These are phyloP conservation scores for Alternaria panax DNA, from an alignment of 2,329 filamentous ascomycete species.

Conservation along the genomic window DNA sequence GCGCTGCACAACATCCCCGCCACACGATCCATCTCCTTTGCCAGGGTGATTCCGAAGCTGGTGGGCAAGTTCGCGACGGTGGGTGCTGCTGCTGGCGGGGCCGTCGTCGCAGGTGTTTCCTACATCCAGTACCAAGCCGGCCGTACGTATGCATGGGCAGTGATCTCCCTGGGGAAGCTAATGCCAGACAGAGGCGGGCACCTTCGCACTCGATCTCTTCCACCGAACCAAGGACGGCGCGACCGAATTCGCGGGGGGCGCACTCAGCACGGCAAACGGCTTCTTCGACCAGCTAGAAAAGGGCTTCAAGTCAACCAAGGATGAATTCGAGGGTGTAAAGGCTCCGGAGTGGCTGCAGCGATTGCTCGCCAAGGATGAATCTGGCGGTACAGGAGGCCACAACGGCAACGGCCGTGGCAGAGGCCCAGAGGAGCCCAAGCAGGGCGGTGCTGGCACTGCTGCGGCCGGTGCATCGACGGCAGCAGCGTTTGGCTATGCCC, in stretches of 20 bases:
- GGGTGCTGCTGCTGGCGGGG: constrained; percentile 89
- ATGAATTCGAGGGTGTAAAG: constrained; percentile 75
- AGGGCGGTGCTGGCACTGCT: constrained; percentile 62
- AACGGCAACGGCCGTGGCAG: constrained; percentile 49
- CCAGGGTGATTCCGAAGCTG: constrained; percentile 78
- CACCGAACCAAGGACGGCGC: constrained; percentile 75
- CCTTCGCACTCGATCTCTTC: constrained; percentile 78
- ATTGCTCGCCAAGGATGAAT: constrained; percentile 60
- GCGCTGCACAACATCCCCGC: constrained; percentile 81
- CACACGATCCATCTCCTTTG: constrained; percentile 70
- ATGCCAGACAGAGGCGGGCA: constrained; percentile 70
- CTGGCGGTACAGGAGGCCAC: constrained; percentile 49
- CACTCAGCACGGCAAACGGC: constrained; percentile 76
- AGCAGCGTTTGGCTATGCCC: constrained; percentile 78
- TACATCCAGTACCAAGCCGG: constrained; percentile 97
- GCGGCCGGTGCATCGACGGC: constrained; percentile 75
- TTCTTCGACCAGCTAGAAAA: constrained; percentile 79
- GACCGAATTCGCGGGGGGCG: constrained; percentile 69
- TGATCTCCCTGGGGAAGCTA: constrained; percentile 41
- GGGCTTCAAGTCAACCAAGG: constrained; percentile 85
- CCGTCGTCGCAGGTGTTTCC: constrained; percentile 83
- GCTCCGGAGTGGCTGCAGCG: constrained; percentile 79
- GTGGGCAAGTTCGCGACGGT: constrained; percentile 88
- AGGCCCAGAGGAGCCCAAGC: constrained; percentile 59
- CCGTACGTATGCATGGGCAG: constrained; percentile 63